Conservation (phyloP, 352 stramenopile species). For the Phytophthora tubulina region DNA sequence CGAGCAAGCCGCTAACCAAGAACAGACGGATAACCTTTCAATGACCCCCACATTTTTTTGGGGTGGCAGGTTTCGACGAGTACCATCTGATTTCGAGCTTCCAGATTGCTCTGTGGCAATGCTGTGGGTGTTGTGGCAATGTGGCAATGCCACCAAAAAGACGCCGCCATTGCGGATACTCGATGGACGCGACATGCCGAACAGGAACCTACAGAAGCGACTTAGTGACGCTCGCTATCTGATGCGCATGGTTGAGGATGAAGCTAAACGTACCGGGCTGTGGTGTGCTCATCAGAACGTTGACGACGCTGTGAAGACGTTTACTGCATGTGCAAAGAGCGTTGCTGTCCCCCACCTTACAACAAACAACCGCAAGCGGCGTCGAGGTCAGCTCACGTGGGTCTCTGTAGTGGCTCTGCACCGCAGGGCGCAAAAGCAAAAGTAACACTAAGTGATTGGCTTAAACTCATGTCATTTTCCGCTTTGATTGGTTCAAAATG, state of each 20-base stretch:
- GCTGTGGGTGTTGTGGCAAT: constrained; percentile 14
- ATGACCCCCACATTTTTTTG: constrained; percentile 4
- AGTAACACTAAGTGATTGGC: constrained; percentile 5
- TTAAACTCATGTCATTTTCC: not conserved
- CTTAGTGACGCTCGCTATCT: constrained; percentile 19
- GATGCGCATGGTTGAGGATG: constrained; percentile 12
- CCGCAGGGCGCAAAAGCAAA: not conserved
- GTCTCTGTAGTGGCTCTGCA: not conserved
- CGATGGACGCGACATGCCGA: constrained; percentile 22
- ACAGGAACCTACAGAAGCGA: constrained; percentile 13
- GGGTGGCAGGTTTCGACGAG: constrained; percentile 4
- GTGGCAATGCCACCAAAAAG: constrained; percentile 11
- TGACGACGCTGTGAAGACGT: constrained; percentile 1
- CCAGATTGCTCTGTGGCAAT: constrained; percentile 10
- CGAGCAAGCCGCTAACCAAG: not conserved
- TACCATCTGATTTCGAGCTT: not conserved
- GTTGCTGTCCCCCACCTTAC: not conserved
- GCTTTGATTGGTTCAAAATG: constrained; percentile 6
- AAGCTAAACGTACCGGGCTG: constrained; percentile 14
- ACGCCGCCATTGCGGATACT: constrained; percentile 1
- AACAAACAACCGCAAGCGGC: not conserved
- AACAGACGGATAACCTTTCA: not conserved
- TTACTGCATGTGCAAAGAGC: not conserved
- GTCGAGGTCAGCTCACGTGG: constrained; percentile 2
- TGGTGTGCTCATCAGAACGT: constrained; percentile 7